These are phyloP conservation scores for Talaromyces marneffei DNA, from an alignment of 2,329 filamentous ascomycete genomes.

Conservation along the genomic window DNA sequence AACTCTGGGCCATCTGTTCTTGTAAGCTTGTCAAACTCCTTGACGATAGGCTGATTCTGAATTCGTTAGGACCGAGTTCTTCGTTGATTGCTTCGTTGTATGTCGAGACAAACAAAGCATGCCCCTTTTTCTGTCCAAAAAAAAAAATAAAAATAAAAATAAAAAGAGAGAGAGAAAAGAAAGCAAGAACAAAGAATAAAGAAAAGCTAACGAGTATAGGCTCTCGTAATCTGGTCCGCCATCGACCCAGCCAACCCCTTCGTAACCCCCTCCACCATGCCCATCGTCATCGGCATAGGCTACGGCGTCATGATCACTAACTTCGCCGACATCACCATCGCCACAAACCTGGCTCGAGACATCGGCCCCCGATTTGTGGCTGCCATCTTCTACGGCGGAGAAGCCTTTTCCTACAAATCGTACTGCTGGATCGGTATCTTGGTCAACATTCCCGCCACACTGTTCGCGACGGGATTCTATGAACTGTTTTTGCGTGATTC, in stretches of 20 bases:
- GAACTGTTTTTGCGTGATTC: conserved; percentile 52
- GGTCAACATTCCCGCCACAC: conserved; percentile 53
- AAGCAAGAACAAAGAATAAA: too few species aligned
- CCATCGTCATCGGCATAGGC: conserved; percentile 52
- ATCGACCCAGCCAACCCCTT: conserved; percentile 57
- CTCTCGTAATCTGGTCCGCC: conserved; percentile 53
- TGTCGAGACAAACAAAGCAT: conserved; percentile 16
- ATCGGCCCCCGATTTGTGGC: conserved; percentile 55
- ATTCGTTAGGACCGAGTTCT: conserved; percentile 46
- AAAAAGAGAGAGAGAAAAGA: too few species aligned
- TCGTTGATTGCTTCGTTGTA: conserved; percentile 52
- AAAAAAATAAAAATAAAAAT: too few species aligned
- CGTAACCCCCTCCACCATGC: conserved; percentile 42
- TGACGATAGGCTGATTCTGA: not conserved
- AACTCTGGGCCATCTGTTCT: conserved; percentile 52
- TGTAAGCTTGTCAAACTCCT: conserved; percentile 22
- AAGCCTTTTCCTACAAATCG: conserved; percentile 42
- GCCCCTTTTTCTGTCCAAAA: not conserved
- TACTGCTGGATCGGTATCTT: conserved; percentile 52
- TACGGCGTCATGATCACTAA: conserved; percentile 53
- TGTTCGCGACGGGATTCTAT: conserved; percentile 52
- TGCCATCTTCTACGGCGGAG: conserved; percentile 51
- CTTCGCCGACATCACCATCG: conserved; percentile 51
- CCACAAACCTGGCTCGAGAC: conserved; percentile 54
- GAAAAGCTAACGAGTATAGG: conserved; percentile 22